Evolutionary conservation across 805 yeast genomes (phyloP).

Genomic region (Lipomyces spencermartinsiae): DNA sequence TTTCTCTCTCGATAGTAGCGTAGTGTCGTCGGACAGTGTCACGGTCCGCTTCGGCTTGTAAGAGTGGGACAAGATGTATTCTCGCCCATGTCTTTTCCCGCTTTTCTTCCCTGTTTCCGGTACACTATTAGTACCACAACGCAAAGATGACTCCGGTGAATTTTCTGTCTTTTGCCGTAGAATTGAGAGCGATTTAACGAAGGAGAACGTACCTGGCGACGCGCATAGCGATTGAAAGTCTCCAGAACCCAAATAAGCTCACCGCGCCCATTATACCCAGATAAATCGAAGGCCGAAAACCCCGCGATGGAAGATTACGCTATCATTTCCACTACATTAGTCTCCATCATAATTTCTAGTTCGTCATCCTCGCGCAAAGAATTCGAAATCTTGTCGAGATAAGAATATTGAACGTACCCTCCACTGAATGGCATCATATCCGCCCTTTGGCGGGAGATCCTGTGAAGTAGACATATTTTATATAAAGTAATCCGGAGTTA

Average conservation of each 20-base stretch:
- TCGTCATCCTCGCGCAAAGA: no score
- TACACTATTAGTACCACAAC: neutral
- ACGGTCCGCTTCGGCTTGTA: conserved; percentile 84
- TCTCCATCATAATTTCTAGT: neutral
- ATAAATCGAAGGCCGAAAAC: conserved; percentile 78
- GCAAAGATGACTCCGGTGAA: neutral
- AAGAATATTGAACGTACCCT: conserved; percentile 47
- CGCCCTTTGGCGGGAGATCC: conserved; percentile 87
- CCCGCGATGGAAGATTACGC: conserved; percentile 83
- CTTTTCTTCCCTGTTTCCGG: conserved; percentile 56
- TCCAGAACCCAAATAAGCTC: conserved; percentile 69
- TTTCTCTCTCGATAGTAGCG: conserved; percentile 72
- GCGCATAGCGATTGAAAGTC: conserved; percentile 64
- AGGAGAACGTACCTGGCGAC: conserved; percentile 55
- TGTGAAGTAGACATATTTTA: conserved; percentile 50
- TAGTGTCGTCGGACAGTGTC: conserved; percentile 72
- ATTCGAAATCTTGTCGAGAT: no score
- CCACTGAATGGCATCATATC: conserved; percentile 89
- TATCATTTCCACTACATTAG: conserved; percentile 16
- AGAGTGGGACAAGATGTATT: conserved; percentile 70
- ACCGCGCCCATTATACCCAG: conserved; percentile 67
- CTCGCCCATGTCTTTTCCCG: conserved; percentile 83
- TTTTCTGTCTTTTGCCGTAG: neutral
- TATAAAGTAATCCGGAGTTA: neutral
- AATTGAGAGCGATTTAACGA: neutral